These are phyloP conservation scores for Uncinocarpus reesii DNA, from an alignment of 2,329 filamentous ascomycete genomes.

Conservation along the genomic window DNA sequence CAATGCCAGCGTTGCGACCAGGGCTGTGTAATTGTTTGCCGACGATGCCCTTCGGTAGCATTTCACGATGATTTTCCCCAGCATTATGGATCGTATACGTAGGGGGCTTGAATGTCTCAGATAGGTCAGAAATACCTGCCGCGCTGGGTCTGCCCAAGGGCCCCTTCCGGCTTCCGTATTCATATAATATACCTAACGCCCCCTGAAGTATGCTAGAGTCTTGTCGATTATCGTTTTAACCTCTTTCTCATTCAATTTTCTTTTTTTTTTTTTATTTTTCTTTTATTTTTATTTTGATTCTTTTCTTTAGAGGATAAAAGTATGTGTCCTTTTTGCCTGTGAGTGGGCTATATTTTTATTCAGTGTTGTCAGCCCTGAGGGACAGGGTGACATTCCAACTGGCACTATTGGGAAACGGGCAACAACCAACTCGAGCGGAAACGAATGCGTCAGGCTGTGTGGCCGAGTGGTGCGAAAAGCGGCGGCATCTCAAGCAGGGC, in stretches of 20 bases:
- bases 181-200: not conserved
- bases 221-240: no score
- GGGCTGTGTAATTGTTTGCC: slow-evolving; percentile 4
- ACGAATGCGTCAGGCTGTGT: no score
- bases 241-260: no score
- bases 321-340: not conserved
- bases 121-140: slow-evolving; percentile 3
- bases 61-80: not conserved
- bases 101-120: slow-evolving; percentile 7
- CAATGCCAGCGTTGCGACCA: not conserved
- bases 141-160: not conserved
- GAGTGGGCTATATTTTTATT: no score
- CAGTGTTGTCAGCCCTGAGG: no score
- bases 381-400: no score
- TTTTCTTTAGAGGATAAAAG: not conserved
- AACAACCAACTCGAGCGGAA: no score
- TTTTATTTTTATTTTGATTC: not conserved
- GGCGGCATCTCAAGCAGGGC: no score
- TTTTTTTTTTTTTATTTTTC: not conserved
- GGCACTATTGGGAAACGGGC: no score
- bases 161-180: not conserved
- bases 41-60: not conserved
- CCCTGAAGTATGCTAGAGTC: not conserved
- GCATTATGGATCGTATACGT: slow-evolving; percentile 7
- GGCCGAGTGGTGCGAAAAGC: no score